Base-by-base conservation (phyloP, 192 early-diverging fungal genomes). In the Coemansia umbellata region DNA sequence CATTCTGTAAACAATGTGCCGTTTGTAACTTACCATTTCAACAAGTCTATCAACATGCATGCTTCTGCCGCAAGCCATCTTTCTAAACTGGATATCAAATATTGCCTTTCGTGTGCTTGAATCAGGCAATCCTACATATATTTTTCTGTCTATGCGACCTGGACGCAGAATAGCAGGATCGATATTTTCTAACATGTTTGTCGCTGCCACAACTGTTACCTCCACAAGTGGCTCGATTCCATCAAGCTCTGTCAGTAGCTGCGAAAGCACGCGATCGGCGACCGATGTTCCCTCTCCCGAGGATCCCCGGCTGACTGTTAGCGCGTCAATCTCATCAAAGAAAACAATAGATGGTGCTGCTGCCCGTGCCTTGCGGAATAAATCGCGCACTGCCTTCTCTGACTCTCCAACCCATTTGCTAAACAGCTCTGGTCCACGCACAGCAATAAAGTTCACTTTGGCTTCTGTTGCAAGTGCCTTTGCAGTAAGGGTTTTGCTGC, bases 401-500 rank as follows among this genome's bases (percentile, higher is more conserved):
- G 92, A 94, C 58, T 99, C 97, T 22, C 97, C 97, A 6, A 99
- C 97, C 94, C 94, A 99, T 66, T 97, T 99, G 79, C 92, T 97
- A 60, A 97, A 95, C 10, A 97, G 73, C 89, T 99, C 96, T 2
- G 96, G 96, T 2, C 96, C 96, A 31, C 97, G 96, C 13, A 99
- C 91, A 8, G 96, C 96, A 53, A 99, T 85, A 69, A 99, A 99
- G 71, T 99, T 99, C 22, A 98, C 68, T 7, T 92, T 92, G 5
- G 90, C 85, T 61, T 99, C 95, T 0, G 95, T 97, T 3, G 96
- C 96, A 24, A 99, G 69, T 5, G 96, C 97, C 66, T 98, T 97
- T 5, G 95, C 95, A 81, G 94, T 93, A 19, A 98, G 80, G 1
- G 97, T 99, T 63, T 99, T 99, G 77, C 87, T 90, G 76, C 94